Base-by-base conservation (phyloP, 2,329 filamentous ascomycete species). In the Neurospora crassa region DNA sequence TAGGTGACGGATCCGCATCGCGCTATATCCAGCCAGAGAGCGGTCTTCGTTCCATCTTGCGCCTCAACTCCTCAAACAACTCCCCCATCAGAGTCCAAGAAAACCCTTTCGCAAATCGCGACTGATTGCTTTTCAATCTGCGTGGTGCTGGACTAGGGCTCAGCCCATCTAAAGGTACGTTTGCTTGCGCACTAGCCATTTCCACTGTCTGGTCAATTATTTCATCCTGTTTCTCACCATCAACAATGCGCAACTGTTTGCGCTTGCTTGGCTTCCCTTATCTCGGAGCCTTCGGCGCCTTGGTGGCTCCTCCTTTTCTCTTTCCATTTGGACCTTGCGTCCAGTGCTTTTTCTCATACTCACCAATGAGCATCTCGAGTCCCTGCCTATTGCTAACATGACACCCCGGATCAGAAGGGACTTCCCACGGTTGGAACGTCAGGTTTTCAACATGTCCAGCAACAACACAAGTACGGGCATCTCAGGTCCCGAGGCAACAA, bases 391-490 rank as follows among this genome's bases (percentile, higher is more conserved):
- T 16, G 53, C 53, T 63, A 63, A 63, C 53, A 63, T 63, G 53
- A 63, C 53, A 63, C 53, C 29, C 53, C 53, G 29, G 24, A n/a
- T 63, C 29, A 63, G 53, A 63, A 80, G 78, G 70, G 72, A 71
- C 37, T 71, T 73, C 41, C 76, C 77, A 40, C 71, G 76, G 72
- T 72, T 79, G 47, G 75, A 72, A 72, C 77, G 76, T 69, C 73
- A 75, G 68, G 68, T 70, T 68, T 77, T 79, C 75, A 72, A 72
- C 72, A 81, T 81, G 79, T 78, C 77, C 68, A 74, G 72, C 59
- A 76, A 75, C 70, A 71, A 69, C 63, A 78, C 77, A 72, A 77
- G 75, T 74, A 74, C 74, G 71, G 72, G 37, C 40, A 71, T 67
- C 70, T 72, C 73, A 24, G 67, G 68, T 69, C 74, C 53, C 47